Conservation (phyloP, 805 yeast genomes). For the Candida saitoana region DNA sequence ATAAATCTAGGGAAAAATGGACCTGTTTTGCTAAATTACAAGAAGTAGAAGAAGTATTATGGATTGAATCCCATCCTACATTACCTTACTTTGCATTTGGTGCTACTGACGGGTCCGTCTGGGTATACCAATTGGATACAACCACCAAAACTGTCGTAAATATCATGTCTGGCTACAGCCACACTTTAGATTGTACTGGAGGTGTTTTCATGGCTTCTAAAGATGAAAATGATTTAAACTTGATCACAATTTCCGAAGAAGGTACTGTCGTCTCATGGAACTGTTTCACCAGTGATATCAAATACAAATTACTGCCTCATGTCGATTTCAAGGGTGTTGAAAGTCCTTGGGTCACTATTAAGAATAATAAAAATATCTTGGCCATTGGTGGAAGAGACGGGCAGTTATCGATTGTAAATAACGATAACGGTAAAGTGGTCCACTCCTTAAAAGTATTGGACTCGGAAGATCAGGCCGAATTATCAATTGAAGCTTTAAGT, state of each 20-base stretch:
- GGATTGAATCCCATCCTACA: slow-evolving; percentile 78
- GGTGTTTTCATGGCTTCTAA: slow-evolving; percentile 63
- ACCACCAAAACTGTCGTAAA: slow-evolving; percentile 48
- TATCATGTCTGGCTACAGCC: slow-evolving; percentile 75
- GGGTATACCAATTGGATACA: slow-evolving; percentile 79
- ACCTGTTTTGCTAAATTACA: slow-evolving; percentile 61
- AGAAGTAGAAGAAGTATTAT: slow-evolving; percentile 86
- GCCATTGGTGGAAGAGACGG: slow-evolving; percentile 92
- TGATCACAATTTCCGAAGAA: slow-evolving; percentile 80
- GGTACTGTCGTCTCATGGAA: slow-evolving; percentile 88
- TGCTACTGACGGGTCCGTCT: slow-evolving; percentile 86
- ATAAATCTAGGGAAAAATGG: slow-evolving; percentile 84
- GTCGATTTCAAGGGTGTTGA: slow-evolving; percentile 66
- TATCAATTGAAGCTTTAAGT: slow-evolving; percentile 55
- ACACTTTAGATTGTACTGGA: slow-evolving; percentile 72
- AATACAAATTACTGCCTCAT: slow-evolving; percentile 59
- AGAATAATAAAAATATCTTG: slow-evolving; percentile 48
- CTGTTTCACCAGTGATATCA: slow-evolving; percentile 68
- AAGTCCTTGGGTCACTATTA: slow-evolving; percentile 86
- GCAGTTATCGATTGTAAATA: slow-evolving; percentile 70
- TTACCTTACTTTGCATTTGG: slow-evolving; percentile 87
- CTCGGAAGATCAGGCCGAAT: slow-evolving; percentile 41
- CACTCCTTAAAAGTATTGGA: slow-evolving; percentile 64
- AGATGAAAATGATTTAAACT: slow-evolving; percentile 54
- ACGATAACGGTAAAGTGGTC: slow-evolving; percentile 67